Evolutionary conservation across 495 filamentous ascomycete species (phyloP).

Genomic region (Parathielavia hyrcaniae): DNA sequence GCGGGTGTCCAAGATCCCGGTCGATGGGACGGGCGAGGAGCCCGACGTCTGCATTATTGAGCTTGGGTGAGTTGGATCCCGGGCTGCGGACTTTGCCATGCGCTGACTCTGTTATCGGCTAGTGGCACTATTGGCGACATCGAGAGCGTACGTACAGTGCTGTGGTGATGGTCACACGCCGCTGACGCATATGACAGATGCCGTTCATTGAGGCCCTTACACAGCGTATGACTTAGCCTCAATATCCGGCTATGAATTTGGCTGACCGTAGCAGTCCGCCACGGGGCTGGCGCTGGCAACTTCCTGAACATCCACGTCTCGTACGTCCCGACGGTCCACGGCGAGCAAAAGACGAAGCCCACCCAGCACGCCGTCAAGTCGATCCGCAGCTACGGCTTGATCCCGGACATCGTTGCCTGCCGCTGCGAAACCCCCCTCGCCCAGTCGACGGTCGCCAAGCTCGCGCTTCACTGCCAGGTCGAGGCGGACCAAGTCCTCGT

Average conservation of each 20-base stretch:
- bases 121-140: conserved; percentile 61
- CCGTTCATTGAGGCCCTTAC: conserved; percentile 85
- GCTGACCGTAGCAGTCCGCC: conserved; percentile 41
- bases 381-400: conserved; percentile 71
- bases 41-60: conserved; percentile 85
- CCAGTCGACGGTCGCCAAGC: conserved; percentile 71
- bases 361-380: conserved; percentile 85
- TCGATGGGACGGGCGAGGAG: conserved; percentile 72
- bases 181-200: conserved; percentile 21
- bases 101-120: conserved; percentile 11
- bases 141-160: conserved; percentile 52
- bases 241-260: neutral
- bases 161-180: neutral
- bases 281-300: conserved; percentile 57
- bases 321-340: conserved; percentile 60
- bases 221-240: conserved; percentile 37
- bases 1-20: conserved; percentile 76
- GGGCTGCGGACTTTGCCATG: neutral
- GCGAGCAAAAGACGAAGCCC: conserved; percentile 97
- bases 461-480: conserved; percentile 80
- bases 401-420: conserved; percentile 84
- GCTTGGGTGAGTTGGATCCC: conserved; percentile 42
- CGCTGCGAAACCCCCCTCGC: conserved; percentile 73
- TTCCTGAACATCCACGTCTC: conserved; percentile 84
- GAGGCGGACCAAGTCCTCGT: conserved; percentile 72